Evolutionary conservation across 179 eudicot species (phyloP).

Genomic region (Corrigiola litoralis): DNA sequence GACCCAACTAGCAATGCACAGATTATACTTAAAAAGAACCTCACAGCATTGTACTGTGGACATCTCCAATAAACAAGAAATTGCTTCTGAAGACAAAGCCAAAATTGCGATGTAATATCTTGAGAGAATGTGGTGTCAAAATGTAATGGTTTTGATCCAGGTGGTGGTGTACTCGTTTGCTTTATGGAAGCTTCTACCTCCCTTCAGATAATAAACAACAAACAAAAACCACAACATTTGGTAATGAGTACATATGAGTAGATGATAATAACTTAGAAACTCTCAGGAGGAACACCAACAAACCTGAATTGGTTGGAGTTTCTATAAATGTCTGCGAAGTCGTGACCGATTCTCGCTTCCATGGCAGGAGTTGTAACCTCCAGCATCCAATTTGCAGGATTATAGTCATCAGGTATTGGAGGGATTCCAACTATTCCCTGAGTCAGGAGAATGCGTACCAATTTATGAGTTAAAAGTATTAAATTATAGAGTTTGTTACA

Average conservation of each 20-base stretch:
- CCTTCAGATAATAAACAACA: conserved; percentile 25
- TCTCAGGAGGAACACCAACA: background rate
- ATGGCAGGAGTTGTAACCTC: conserved; percentile 75
- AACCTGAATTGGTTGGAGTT: conserved; percentile 74
- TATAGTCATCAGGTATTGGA: conserved; percentile 64
- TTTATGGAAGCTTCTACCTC: conserved; percentile 65
- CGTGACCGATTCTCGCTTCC: conserved; percentile 64
- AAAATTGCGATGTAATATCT: conserved; percentile 49
- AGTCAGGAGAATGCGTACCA: background rate
- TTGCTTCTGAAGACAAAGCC: conserved; percentile 76
- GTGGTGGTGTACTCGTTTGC: conserved; percentile 47
- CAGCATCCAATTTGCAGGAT: conserved; percentile 99
- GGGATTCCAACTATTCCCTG: conserved; percentile 70
- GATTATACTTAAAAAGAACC: conserved; percentile 60
- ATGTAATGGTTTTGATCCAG: conserved; percentile 48
- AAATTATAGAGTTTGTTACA: too few species aligned
- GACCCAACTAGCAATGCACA: conserved; percentile 64
- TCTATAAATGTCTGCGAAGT: conserved; percentile 65
- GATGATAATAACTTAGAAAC: background rate
- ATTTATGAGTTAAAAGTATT: background rate
- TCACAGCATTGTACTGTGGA: conserved; percentile 81
- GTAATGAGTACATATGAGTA: background rate
- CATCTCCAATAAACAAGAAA: conserved; percentile 83
- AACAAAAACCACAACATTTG: background rate
- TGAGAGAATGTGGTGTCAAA: conserved; percentile 61